Base-by-base conservation (phyloP, 2,329 filamentous ascomycete species). In the Alternaria postmessia region DNA sequence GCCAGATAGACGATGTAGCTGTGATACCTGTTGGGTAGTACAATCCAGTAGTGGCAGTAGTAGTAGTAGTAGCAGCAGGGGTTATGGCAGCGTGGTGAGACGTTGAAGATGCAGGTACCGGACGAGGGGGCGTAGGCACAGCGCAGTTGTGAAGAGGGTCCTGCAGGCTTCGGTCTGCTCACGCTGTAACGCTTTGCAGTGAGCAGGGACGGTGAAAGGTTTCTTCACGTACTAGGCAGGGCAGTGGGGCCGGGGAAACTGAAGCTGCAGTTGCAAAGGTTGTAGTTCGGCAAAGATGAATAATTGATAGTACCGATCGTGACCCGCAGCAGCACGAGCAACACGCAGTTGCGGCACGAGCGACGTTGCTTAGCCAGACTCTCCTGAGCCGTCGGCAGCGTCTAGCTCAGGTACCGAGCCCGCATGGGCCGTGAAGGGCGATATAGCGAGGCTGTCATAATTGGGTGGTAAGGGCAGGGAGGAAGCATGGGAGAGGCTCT, bases 31-130 rank as follows among this genome's bases (percentile, higher is more conserved):
- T 59, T 62, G 62, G 61, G 65, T 64, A 61, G 60, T 58, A 72
- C 66, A 65, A 52, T 68, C 48, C 66, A 62, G 54, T 57, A 63
- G 72, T 63, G 26, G 71, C 66, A 54, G 68, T 62, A 63, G 62
- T 8, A 36, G 34, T 65, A 63, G 54, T 56, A 63, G 72, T 63
- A 43, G 71, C 64, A 54, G 68, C 63, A 63, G 62, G 65, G 65
- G 64, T 63, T 59, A 61, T 67, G 68, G 57, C 65, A 66, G 72
- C 61, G 67, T 57, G 65, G 73, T 76, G 70, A 69, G 67, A 73
- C 71, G 46, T 65, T 46, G 69, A 66, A 60, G 70, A 75, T 68
- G 74, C 74, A 73, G 69, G 72, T 73, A 76, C 72, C 59, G 62
- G 60, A 39, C 32, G 41, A 60, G 26, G 56, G 68, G 65, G 67